A percentile compares a stretch with the other conserved stretches of the same genome.
Evolutionary conservation across 2,329 filamentous ascomycete species (phyloP).

Genomic region (Beauveria caledonica): DNA sequence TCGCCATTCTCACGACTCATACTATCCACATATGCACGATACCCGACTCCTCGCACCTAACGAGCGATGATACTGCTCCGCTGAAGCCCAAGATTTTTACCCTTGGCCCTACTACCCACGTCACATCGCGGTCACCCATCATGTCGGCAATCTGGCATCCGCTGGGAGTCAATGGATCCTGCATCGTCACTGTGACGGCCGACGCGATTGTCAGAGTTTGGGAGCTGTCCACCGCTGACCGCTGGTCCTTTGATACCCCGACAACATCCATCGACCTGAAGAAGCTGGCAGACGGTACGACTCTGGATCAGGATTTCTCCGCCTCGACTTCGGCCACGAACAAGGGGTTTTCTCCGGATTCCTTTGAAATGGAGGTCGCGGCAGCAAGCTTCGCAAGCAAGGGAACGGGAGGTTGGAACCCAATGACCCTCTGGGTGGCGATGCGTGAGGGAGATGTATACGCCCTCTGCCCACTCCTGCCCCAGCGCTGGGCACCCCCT

Average conservation of each 20-base stretch:
- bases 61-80: slow-evolving; percentile 55
- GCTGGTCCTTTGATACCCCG: slow-evolving; percentile 80
- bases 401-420: slow-evolving; percentile 75
- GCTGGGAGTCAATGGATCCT: slow-evolving; percentile 70
- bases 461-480: slow-evolving; percentile 82
- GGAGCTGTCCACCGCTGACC: slow-evolving; percentile 77
- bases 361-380: slow-evolving; percentile 88
- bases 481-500: slow-evolving; percentile 74
- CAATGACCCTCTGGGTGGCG: slow-evolving; percentile 95
- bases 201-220: slow-evolving; percentile 85
- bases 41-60: slow-evolving; percentile 70
- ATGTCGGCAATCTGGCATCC: slow-evolving; percentile 88
- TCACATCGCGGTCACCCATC: slow-evolving; percentile 74
- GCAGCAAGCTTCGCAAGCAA: slow-evolving; percentile 69
- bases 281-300: slow-evolving; percentile 79
- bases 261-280: slow-evolving; percentile 79
- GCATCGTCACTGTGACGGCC: slow-evolving; percentile 78
- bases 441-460: slow-evolving; percentile 93
- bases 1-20: slow-evolving; percentile 79
- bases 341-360: slow-evolving; percentile 80
- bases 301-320: slow-evolving; percentile 72
- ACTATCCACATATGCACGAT: slow-evolving; percentile 84
- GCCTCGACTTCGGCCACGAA: slow-evolving; percentile 66
- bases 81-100: slow-evolving; percentile 82
- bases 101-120: slow-evolving; percentile 85